Base-by-base conservation (phyloP, 805 yeast species). In the Yamadazyma laniorum region DNA sequence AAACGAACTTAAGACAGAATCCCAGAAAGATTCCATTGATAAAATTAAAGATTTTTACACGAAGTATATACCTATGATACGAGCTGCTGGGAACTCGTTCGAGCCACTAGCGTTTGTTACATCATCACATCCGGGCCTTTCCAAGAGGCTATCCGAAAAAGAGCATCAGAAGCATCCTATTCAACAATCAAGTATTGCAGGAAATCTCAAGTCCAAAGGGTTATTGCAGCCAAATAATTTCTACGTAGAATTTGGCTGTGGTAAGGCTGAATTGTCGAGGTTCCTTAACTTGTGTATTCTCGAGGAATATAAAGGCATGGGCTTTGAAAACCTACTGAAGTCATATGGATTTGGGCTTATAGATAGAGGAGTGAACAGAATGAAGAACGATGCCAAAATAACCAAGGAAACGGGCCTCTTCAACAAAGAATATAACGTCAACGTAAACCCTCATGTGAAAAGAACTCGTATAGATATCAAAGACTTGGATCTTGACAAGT, bases 191-290 rank as follows among this genome's bases (percentile, higher is more conserved):
- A 83, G 95, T 1, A 56, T 89, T 41, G 82, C 85, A 12, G 88
- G 85, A 2, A 84, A 84, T 44, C 57, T 89, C 50, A 65, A 71
- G 17, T 55, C 59, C 4, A 45, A 58, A 12, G 54, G 54, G 0
- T 52, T 82, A 6, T 60, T 82, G 26, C 56, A 59, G 1, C 28
- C 55, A 2, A 39, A 56, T 14, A 42, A 44, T 25, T 61, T 68
- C 35, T 77, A 78, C 53, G 55, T 84, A 19, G 97, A 89, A 59
- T 88, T 87, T 66, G 97, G 97, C 0, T 85, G 95, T 57, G 97
- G 97, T 0, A 75, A 90, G 45, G 95, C 86, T 2, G 96, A 90
- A 54, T 69, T 89, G 17, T 74, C 89, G 1, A 61, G 95, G 41
- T 84, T 79, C 50, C 63, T 85, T 9, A 70, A 67, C 53, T 37